Conservation (phyloP, 805 yeast species). For the Starmera quercuum region DNA sequence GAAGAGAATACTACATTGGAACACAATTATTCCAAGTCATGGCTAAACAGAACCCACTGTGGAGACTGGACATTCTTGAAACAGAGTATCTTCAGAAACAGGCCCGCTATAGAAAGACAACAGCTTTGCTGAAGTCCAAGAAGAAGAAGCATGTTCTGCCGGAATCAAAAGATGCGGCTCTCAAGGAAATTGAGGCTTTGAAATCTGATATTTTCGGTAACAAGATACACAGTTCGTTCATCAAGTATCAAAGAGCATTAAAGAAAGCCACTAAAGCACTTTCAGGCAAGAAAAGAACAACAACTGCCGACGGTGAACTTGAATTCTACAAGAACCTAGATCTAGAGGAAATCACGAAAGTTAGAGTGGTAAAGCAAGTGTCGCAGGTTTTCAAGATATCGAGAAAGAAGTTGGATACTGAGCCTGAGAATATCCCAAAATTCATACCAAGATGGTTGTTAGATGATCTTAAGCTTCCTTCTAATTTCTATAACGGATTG, state of each 20-base stretch:
- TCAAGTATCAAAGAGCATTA: constrained; percentile 33
- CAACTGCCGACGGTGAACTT: constrained; percentile 5
- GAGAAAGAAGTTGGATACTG: constrained; percentile 7
- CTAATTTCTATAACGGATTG: constrained; percentile 29
- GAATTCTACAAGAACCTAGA: constrained; percentile 16
- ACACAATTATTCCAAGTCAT: neutral
- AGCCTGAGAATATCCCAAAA: constrained; percentile 17
- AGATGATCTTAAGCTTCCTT: constrained; percentile 19
- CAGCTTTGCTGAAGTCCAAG: constrained; percentile 28
- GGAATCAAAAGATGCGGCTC: constrained; percentile 33
- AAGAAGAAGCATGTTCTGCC: constrained; percentile 35
- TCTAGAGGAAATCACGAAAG: constrained; percentile 16
- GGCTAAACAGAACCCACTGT: constrained; percentile 31
- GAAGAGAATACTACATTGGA: neutral
- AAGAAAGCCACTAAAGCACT: constrained; percentile 16
- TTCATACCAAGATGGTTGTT: constrained; percentile 19
- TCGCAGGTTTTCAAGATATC: constrained; percentile 8
- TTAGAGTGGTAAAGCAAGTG: constrained; percentile 13
- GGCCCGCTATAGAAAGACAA: constrained; percentile 45
- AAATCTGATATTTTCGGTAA: constrained; percentile 38
- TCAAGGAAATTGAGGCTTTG: constrained; percentile 33
- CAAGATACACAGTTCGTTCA: constrained; percentile 39
- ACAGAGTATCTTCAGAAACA: constrained; percentile 32
- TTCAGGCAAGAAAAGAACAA: constrained; percentile 7
- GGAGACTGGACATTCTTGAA: constrained; percentile 54